These are phyloP conservation scores for Zarea fungicola DNA, from an alignment of 2,329 filamentous ascomycete species.

Conservation along the genomic window DNA sequence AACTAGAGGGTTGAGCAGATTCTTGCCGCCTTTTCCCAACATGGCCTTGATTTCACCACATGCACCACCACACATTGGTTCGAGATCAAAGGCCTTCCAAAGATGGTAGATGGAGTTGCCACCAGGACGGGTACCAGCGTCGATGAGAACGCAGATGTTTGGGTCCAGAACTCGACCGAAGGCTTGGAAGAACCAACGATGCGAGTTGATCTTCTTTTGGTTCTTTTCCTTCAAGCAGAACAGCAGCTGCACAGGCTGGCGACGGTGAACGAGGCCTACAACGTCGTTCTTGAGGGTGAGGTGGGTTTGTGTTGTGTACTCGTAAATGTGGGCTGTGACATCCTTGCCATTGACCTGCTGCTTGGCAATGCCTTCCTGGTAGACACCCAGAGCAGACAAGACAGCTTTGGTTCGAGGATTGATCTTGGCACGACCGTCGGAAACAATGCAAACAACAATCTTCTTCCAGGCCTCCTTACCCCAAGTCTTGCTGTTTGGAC, in stretches of 20 bases:
- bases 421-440: conserved; percentile 95
- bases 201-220: conserved; percentile 99
- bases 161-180: conserved; percentile 90
- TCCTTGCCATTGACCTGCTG: conserved; percentile 96
- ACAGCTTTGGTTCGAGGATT: conserved; percentile 86
- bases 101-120: conserved; percentile 94
- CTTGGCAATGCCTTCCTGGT: conserved; percentile 97
- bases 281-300: conserved; percentile 86
- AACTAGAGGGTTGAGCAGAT: conserved; percentile 86
- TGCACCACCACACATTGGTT: conserved; percentile 94
- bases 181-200: conserved; percentile 98
- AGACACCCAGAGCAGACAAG: conserved; percentile 88
- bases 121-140: conserved; percentile 92
- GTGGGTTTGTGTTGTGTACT: conserved; percentile 83
- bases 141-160: conserved; percentile 93
- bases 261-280: conserved; percentile 76
- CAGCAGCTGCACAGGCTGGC: conserved; percentile 89
- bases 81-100: conserved; percentile 97
- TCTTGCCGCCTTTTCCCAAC: conserved; percentile 77
- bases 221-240: conserved; percentile 99
- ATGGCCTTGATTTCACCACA: conserved; percentile 99
- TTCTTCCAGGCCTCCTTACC: conserved; percentile 99
- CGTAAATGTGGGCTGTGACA: conserved; percentile 96
- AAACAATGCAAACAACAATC: conserved; percentile 96
- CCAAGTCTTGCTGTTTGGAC: conserved; percentile 94